Evolutionary conservation across 345 rosid genomes (phyloP), one percentile per base, ranked within the genome.

Genomic region (Rubroshorea leprosula): DNA sequence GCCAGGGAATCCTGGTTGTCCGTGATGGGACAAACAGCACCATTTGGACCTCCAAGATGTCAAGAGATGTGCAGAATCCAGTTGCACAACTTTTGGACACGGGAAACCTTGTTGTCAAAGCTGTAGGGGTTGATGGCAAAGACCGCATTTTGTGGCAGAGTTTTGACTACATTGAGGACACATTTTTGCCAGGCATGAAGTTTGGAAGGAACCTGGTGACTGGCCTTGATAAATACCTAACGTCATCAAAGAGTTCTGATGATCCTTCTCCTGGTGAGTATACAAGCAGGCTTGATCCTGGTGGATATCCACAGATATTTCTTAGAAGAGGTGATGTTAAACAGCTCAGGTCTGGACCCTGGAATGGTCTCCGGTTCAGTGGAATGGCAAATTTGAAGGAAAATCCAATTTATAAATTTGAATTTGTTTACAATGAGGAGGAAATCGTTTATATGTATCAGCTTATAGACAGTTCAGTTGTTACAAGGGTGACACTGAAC

Each of bases 111-210:
- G 67, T 78, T 31, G 52, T 78, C 0, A 71, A 47, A 45, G 74
- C 71, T 11, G 71, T 60, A 14, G 46, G 22, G 10, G 43, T 46
- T 4, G 47, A 26, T 18, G 20, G 17, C 21, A 13, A 11, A 1
- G 45, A 3, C 11, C 27, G 39, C 55, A 31, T 45, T 25, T 21
- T 75, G 15, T 77, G 83, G 85, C 78, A 77, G 62, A 77, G 82
- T 49, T 80, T 80, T 29, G 85, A 80, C 55, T 20, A 70, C 51
- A 78, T 75, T 6, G 58, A 63, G 9, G 65, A 77, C 52, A 72
- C 76, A 16, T 13, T 78, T 23, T 55, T 81, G 16, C 65, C 80
- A 0, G 79, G 57, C 15, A 78, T 81, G 80, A 81, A 78, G 59
- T 13, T 81, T 1, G 83, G 86, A 2, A 46, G 61, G 68, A 61